Evolutionary conservation across 805 yeast species (phyloP), one percentile per base, ranked within the genome.

Genomic region (Metschnikowia continentalis): DNA sequence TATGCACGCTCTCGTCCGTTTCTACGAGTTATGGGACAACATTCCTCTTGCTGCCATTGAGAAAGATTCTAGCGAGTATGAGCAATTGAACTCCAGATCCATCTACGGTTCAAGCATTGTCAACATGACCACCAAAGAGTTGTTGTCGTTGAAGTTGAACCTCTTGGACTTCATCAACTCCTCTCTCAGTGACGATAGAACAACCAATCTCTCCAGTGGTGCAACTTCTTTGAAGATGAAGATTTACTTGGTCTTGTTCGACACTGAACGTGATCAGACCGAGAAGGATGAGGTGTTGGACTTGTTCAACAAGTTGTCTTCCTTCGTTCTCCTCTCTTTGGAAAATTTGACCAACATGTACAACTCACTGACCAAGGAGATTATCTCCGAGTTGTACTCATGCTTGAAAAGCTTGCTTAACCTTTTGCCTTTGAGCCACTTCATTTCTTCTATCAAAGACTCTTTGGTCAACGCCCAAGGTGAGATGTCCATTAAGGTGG

Each of bases 401-500:
- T 67, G 88, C 46, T 73, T 92, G 55, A 80, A 82, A 33, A 80
- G 80, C 56, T 70, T 84, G 55, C 70, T 92, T 52, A 82, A 82
- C 51, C 72, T 90, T 54, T 72, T 92, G 48, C 97, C 98, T 32
- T 79, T 90, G 55, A 77, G 77, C 54, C 79, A 82, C 56, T 91
- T 88, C 64, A 84, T 86, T 30, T 72, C 76, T 15, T 81, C 96
- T 1, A 77, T 87, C 22, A 54, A 69, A 15, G 70, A 68, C 19
- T 65, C 74, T 0, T 71, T 80, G 55, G 62, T 72, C 39, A 60
- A 60, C 30, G 60, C 63, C 11, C 60, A 72, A 3, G 68, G 71
- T 47, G 54, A 65, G 2, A 60, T 77, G 26, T 83, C 81, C 11
- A 63, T 74, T 48, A 78, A 75, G 48, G 76, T 86, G 43, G 82